Evolutionary conservation across 1,139 yeast species (phyloP).

Genomic region (Insectozyma bohioensis): DNA sequence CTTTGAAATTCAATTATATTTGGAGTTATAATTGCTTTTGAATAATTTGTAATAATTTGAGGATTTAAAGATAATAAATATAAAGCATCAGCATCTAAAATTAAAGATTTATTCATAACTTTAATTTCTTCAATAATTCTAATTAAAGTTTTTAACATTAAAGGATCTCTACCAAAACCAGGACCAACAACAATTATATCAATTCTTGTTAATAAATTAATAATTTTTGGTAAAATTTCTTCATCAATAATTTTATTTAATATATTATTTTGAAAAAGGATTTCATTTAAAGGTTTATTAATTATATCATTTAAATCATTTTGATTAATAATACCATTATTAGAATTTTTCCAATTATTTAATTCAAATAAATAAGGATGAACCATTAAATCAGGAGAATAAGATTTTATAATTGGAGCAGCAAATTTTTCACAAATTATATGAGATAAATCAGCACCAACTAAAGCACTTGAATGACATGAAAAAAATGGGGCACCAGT

Average conservation of each 20-base stretch:
- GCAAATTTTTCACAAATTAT: slow-evolving; percentile 80
- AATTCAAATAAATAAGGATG: slow-evolving; percentile 74
- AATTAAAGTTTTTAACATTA: slow-evolving; percentile 62
- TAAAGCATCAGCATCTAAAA: slow-evolving; percentile 89
- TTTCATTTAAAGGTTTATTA: slow-evolving; percentile 20
- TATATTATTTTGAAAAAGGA: slow-evolving; percentile 16
- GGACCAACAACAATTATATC: slow-evolving; percentile 91
- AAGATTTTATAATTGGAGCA: slow-evolving; percentile 77
- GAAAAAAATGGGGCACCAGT: slow-evolving; percentile 97
- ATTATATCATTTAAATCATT: slow-evolving; percentile 18
- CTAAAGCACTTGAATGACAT: slow-evolving; percentile 76
- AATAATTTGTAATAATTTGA: slow-evolving; percentile 47
- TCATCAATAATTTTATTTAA: slow-evolving; percentile 36
- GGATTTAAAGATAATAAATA: slow-evolving; percentile 61
- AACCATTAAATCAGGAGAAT: slow-evolving; percentile 93
- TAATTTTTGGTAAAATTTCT: slow-evolving; percentile 55
- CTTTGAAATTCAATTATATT: slow-evolving; percentile 83
- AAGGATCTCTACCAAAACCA: slow-evolving; percentile 81
- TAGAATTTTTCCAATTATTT: slow-evolving; percentile 19
- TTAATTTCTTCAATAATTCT: slow-evolving; percentile 58
- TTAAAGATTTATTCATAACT: slow-evolving; percentile 57
- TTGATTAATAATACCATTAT: slow-evolving; percentile 1
- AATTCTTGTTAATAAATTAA: slow-evolving; percentile 56
- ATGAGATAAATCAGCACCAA: slow-evolving; percentile 90
- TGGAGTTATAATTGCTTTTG: slow-evolving; percentile 75